Base-by-base conservation (phyloP, 2,329 filamentous ascomycete genomes). In the Lasiodiplodia gonubiensis region DNA sequence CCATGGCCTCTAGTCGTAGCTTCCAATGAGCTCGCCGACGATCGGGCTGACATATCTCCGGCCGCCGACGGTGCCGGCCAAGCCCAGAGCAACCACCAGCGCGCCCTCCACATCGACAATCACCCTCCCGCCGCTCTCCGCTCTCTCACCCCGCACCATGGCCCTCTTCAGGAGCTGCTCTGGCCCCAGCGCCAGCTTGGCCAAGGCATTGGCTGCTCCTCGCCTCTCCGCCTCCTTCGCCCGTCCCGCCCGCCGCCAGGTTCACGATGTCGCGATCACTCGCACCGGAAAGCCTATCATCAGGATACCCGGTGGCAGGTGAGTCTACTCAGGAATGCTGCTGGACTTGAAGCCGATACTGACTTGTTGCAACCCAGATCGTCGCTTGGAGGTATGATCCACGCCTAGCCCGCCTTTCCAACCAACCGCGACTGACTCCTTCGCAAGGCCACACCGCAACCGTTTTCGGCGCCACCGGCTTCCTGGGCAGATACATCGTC, bases 401-500 rank as follows among this genome's bases (percentile, higher is more conserved):
- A 46, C 33, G 71, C 63, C 49, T 46, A 49, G 8, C 52, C 39
- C 59, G 69, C 60, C 61, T 68, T 49, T 63, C 63, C 63, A 64
- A 67, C 66, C 66, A 69, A 66, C 46, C 33, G 60, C 68, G 72
- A 73, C 76, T 76, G 76, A 81, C 75, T 73, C 71, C 65, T 70
- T 69, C 74, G 27, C 76, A 76, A 93, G 94, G 94, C 72, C 93
- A 98, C 83, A 97, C 94, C 70, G 94, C 92, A 70, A 99, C 95
- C 68, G 94, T 99, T 75, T 99, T 99, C 82, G 95, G 95, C 82
- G 95, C 95, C 76, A 97, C 94, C 70, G 95, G 95, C 71, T 94
- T 97, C 80, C 84, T 99, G 67, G 95, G 95, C 78, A 90, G 95
- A 78, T 99, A 99, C 81, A 97, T 99, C 78, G 95, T 99, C 78